Conservation (phyloP, 441 rosid genomes). For the Adansonia rubrostipa region DNA sequence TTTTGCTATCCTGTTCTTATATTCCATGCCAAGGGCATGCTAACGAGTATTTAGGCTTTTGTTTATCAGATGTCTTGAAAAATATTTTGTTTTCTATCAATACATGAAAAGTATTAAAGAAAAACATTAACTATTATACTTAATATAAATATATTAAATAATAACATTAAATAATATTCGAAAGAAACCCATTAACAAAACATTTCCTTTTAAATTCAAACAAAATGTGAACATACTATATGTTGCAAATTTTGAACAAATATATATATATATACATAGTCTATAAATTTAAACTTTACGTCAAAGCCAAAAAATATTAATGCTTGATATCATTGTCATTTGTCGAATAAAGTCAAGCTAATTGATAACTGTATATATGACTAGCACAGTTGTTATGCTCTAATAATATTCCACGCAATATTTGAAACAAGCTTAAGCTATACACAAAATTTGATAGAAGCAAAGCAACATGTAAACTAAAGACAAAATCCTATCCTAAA, state of each 20-base stretch:
- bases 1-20: background rate
- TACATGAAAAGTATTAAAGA: background rate
- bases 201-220: too few species aligned
- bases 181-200: too few species aligned
- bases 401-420: background rate
- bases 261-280: background rate
- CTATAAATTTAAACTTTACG: background rate
- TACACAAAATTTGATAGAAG: background rate
- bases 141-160: too few species aligned
- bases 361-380: background rate
- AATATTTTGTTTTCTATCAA: too few species aligned
- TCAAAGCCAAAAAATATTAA: background rate
- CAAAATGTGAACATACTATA: background rate
- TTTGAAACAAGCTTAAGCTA: background rate
- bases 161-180: too few species aligned
- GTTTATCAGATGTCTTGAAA: too few species aligned
- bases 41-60: background rate
- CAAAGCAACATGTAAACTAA: background rate
- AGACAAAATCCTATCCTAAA: conserved; percentile 29
- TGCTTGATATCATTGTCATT: background rate
- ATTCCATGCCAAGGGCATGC: background rate
- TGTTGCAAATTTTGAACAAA: background rate
- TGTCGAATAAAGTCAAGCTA: background rate
- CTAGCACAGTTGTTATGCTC: background rate
- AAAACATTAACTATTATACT: too few species aligned